Conservation (phyloP, 2,329 filamentous ascomycete species). For the Coniochaeta ligniaria region DNA sequence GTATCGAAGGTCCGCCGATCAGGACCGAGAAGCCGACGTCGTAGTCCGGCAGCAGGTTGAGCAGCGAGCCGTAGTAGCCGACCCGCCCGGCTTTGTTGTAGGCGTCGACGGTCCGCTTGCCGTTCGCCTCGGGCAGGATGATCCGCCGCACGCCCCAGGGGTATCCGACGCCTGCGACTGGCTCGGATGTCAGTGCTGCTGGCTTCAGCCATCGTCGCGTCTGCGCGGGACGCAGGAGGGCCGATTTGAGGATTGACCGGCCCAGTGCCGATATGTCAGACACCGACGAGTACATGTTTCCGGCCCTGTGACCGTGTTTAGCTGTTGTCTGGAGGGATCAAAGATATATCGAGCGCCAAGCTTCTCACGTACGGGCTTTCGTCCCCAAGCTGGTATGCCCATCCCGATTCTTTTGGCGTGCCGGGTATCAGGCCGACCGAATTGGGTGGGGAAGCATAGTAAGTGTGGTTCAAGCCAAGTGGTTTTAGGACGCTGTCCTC, state of each 20-base stretch:
- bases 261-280: conserved; percentile 33
- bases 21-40: conserved; percentile 26
- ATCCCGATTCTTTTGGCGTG: conserved; percentile 13
- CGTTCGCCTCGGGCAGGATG: conserved; percentile 2
- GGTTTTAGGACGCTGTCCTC: neutral
- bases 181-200: conserved; percentile 25
- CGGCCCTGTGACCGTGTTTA: conserved; percentile 18
- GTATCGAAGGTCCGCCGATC: conserved; percentile 14
- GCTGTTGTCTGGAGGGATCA: neutral
- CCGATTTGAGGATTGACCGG: conserved; percentile 31
- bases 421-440: conserved; percentile 16
- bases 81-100: conserved; percentile 21
- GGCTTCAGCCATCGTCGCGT: conserved; percentile 40
- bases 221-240: conserved; percentile 22
- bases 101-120: conserved; percentile 7
- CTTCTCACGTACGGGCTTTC: conserved; percentile 27
- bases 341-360: too few species aligned
- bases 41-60: conserved; percentile 25
- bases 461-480: conserved; percentile 1
- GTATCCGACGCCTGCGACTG: conserved; percentile 27
- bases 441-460: conserved; percentile 10
- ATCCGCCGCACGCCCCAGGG: conserved; percentile 37
- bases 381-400: conserved; percentile 29
- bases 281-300: conserved; percentile 35
- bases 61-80: conserved; percentile 24